These are phyloP conservation scores for Calonectria ilicicola DNA, from an alignment of 2,329 filamentous ascomycete species.

Conservation along the genomic window DNA sequence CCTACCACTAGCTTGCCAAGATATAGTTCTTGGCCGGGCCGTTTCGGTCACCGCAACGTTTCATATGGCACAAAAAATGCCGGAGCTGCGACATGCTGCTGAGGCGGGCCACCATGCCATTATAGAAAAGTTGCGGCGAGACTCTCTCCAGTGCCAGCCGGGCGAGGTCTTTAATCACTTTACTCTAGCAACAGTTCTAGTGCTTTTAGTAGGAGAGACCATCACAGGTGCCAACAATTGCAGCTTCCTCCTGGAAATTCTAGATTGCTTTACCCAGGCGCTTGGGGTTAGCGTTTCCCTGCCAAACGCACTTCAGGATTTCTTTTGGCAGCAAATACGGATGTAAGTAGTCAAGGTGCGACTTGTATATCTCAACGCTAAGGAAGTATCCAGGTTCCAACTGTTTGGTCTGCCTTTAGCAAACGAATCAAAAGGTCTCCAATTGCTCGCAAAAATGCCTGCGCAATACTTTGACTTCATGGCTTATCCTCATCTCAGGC, in stretches of 20 bases:
- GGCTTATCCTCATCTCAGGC: constrained; percentile 33
- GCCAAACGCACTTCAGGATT: constrained; percentile 31
- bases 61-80: constrained; percentile 48
- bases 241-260: constrained; percentile 50
- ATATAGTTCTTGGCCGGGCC: constrained; percentile 49
- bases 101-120: constrained; percentile 51
- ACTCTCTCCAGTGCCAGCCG: constrained; percentile 43
- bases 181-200: constrained; percentile 51
- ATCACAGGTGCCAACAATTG: constrained; percentile 55
- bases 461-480: constrained; percentile 45
- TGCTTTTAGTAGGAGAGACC: constrained; percentile 54
- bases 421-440: constrained; percentile 42
- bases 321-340: constrained; percentile 47
- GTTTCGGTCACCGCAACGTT: constrained; percentile 54
- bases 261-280: constrained; percentile 45
- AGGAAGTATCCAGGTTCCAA: constrained; percentile 40
- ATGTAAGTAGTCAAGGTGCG: constrained; percentile 37
- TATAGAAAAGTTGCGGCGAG: constrained; percentile 48
- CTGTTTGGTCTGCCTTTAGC: constrained; percentile 45
- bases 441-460: constrained; percentile 33
- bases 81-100: constrained; percentile 45
- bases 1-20: constrained; percentile 53
- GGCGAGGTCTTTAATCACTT: constrained; percentile 50
- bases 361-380: neutral
- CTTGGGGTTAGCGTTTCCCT: constrained; percentile 35